Conservation (phyloP, 2,329 filamentous ascomycete species). For the Aphanoascus verrucosus region DNA sequence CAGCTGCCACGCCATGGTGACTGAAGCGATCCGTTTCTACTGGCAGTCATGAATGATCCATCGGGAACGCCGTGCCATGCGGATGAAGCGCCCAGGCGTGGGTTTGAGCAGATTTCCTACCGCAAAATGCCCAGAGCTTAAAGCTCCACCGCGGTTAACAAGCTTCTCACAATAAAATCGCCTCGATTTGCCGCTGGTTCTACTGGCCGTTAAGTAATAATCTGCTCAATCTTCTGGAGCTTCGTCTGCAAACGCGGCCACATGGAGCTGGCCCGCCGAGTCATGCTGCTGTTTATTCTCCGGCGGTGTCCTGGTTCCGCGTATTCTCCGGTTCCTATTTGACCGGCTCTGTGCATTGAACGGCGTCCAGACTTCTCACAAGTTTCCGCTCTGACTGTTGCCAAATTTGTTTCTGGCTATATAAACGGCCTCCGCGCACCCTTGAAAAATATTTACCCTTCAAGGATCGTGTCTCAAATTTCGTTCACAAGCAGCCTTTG, state of each 20-base stretch:
- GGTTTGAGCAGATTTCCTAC: conserved; percentile 1
- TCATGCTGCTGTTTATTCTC: neutral
- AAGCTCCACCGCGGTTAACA: too few relatives aligned
- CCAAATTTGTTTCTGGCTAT: neutral
- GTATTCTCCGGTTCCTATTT: neutral
- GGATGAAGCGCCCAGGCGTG: neutral
- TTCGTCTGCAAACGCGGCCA: neutral
- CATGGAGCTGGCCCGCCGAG: neutral
- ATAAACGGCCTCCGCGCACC: neutral
- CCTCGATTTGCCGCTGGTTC: neutral
- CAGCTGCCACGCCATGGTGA: too few relatives aligned
- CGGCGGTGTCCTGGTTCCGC: too few relatives aligned
- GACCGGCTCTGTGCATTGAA: neutral
- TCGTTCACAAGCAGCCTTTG: too few relatives aligned
- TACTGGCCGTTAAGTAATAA: conserved; percentile 7
- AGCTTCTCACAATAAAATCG: too few relatives aligned
- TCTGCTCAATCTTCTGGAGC: neutral
- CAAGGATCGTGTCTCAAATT: neutral
- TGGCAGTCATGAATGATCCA: too few relatives aligned
- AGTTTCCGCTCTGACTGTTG: too few relatives aligned
- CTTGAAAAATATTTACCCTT: neutral
- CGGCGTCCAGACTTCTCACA: too few relatives aligned
- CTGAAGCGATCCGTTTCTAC: too few relatives aligned
- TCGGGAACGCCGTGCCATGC: too few relatives aligned
- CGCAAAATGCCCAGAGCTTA: too few relatives aligned